Conservation (phyloP, 164 flowering plant species). For the Vitis vinifera region ASM3070453v1 NC_081818.1:24835001-24835500, state of each 20-base stretch:
- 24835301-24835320: slow-evolving; percentile 46
- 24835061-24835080: slow-evolving; percentile 92
- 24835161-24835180: slow-evolving; percentile 88
- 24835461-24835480: slow-evolving; percentile 82
- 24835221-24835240: slow-evolving; percentile 72
- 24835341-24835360: slow-evolving; percentile 16
- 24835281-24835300: slow-evolving; percentile 73
- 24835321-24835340: slow-evolving; percentile 13
- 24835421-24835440: slow-evolving; percentile 84
- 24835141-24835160: slow-evolving; percentile 61
- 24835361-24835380: slow-evolving; percentile 80
- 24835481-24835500: slow-evolving; percentile 97
- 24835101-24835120: slow-evolving; percentile 94
- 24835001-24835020: slow-evolving; percentile 87
- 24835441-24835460: slow-evolving; percentile 85
- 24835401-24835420: slow-evolving; percentile 73
- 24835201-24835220: slow-evolving; percentile 75
- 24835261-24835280: slow-evolving; percentile 70
- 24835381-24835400: slow-evolving; percentile 78
- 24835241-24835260: slow-evolving; percentile 61
- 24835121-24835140: slow-evolving; percentile 76
- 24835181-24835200: slow-evolving; percentile 88
- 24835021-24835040: slow-evolving; percentile 65
- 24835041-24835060: slow-evolving; percentile 94
- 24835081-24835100: slow-evolving; percentile 98